Base-by-base conservation (phyloP, 495 filamentous ascomycete genomes). In the Lasiosphaeria ovina region DNA sequence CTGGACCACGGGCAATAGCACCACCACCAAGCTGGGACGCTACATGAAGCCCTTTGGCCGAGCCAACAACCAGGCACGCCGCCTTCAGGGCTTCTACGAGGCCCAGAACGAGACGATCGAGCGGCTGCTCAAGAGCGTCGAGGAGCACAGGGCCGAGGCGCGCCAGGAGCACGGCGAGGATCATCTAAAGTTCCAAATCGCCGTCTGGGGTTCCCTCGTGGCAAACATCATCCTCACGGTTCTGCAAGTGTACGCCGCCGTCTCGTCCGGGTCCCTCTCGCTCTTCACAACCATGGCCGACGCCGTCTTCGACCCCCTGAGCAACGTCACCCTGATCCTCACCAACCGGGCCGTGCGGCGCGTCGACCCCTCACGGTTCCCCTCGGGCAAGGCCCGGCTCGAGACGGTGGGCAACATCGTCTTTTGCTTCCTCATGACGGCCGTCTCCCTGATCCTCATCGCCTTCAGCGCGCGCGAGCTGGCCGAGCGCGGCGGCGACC, bases 201-300 rank as follows among this genome's bases (percentile, higher is more conserved):
- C 94, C 12, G 89, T 98, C 14, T 87, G 87, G 64, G 95, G 91
- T n/a, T 92, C 88, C 51, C 91, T 98, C 65, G 82, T 77, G 3
- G 94, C 92, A 49, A 98, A 98, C 69, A 69, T 97, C 36, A 54
- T 89, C 40, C 81, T 98, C 3, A 84, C 91, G 6, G 74, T 82
- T 6, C 78, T 98, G 4, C 94, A 98, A 67, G 75, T 97, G 44
- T 98, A 96, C 75, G 94, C 86, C 35, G 94, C 94, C 54, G 82
- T 89, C 36, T 86, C 90, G 1, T 96, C 92, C 3, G 85, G 87
- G 24, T 97, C 92, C 6, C 82, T 98, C 44, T 97, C 93, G 5
- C 85, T 98, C 53, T 97, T 98, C 80, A 97, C 94, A 6, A 98
- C 95, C 54, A 96, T 96, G 90, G 94, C 93, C 38, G 94, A 98